Base-by-base conservation (phyloP, 176 grass and related monocot genomes). In the Hsuehochloa calcarea region DNA sequence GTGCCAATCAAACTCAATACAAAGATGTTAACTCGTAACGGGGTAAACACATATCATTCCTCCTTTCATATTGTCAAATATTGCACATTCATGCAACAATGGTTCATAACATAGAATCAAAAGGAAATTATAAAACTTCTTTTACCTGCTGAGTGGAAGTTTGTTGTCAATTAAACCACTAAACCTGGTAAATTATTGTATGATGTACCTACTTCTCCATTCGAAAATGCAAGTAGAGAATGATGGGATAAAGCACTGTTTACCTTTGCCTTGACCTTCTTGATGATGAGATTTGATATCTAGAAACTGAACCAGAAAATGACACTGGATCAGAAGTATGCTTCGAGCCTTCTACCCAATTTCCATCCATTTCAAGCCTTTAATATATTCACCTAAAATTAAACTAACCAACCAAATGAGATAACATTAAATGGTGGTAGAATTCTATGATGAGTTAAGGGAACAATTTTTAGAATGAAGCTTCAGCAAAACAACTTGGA, bases 181-280 rank as follows among this genome's bases (percentile, higher is more conserved):
- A 61, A 60, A 74, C 17, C 4, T 40, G 9, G 37, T 79, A 46
- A 75, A 41, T 66, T 62, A 44, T 72, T 71, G 43, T 64, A 37
- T 3, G 31, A 38, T 13, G 0, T 73, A 10, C 70, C 19, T 14
- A 80, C 10, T 75, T 40, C 40, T 49, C 50, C 38, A 88, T 29
- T 29, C 8, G 19, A 85, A 70, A 78, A 45, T 52, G 37, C 4
- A 72, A 65, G 31, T 44, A 82, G 17, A 65, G 43, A 77, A 79
- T 20, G 19, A 59, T 70, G 31, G 15, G 5, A 70, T 62, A 23
- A 10, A 81, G 70, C 20, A 75, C 14, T 68, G 44, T 54, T 70
- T 77, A 90, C 88, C 88, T 54, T 77, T 90, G 88, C 25, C 65
- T 70, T 69, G 72, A 70, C 45, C 65, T 75, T 75, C 76, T 55